Base-by-base conservation (phyloP, 169 alveolate genomes). In the Plasmodium ovale region DNA sequence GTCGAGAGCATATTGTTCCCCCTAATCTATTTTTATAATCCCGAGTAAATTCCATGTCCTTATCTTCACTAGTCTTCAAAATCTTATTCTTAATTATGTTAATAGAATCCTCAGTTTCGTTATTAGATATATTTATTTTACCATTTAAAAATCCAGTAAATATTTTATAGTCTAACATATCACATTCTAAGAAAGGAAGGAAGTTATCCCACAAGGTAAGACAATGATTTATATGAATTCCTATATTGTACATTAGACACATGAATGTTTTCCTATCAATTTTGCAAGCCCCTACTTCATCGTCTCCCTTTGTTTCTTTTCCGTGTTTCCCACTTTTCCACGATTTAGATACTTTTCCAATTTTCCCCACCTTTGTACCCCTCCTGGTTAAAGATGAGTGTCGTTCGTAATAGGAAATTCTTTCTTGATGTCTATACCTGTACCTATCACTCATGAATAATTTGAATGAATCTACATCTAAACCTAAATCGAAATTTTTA, bases 191-290 rank as follows among this genome's bases (percentile, higher is more conserved):
- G 39, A 85, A 85, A 12, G 73, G 87, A 16, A 39, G 0, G 21
- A 85, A 85, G 29, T 64, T 64, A 31, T 56, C 64, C 91, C 91
- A 85, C 7, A 85, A 47, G 9, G 56, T 39, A 16, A 68, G 25
- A 47, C 77, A 54, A 37, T 85, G 74, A 60, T 67, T 21, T 31
- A 68, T 47, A 33, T 85, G 72, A 16, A 85, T 85, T 21, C 91
- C 91, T 47, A 85, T 85, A 60, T 85, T 85, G 49, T 69, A 69
- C 91, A 85, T 85, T 49, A 85, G 53, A 51, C 91, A 62, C 85
- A 85, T 69, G 53, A 85, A 85, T 16, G 42, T 49, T 14, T 37
- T 85, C 7, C 68, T 84, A 44, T 33, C 68, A 16, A 84, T 84
- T 84, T 54, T 68, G 29, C 39, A 33, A 3, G 42, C 68, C 31